Conservation (phyloP, 2,329 filamentous ascomycete species). For the Pseudocercospora cruenta region DNA sequence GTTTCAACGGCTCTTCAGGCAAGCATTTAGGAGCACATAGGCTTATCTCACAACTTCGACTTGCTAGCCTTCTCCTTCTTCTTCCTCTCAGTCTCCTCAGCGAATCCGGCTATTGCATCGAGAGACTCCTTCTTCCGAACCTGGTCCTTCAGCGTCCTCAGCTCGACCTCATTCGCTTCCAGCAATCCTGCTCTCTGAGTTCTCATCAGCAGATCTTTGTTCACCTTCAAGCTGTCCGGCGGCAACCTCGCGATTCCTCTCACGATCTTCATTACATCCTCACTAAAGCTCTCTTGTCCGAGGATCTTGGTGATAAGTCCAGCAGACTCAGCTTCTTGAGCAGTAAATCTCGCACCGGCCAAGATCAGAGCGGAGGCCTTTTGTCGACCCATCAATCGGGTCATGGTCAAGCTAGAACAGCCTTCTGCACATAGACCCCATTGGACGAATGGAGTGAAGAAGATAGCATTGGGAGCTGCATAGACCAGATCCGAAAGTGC, state of each 20-base stretch:
- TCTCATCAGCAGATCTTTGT: constrained; percentile 28
- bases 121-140: constrained; percentile 25
- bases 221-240: constrained; percentile 24
- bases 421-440: constrained; percentile 32
- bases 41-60: constrained; percentile 17
- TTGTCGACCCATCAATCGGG: constrained; percentile 28
- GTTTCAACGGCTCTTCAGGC: not conserved
- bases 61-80: constrained; percentile 22
- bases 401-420: constrained; percentile 26
- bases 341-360: constrained; percentile 24
- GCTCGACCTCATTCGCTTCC: constrained; percentile 26
- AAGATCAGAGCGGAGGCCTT: constrained; percentile 30
- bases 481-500: constrained; percentile 31
- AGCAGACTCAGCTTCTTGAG: constrained; percentile 24
- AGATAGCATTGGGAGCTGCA: constrained; percentile 24
- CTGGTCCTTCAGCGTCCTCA: constrained; percentile 25
- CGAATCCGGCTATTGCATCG: constrained; percentile 26
- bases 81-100: constrained; percentile 29
- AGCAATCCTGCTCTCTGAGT: constrained; percentile 25
- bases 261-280: constrained; percentile 27
- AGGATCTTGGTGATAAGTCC: constrained; percentile 29
- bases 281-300: constrained; percentile 22
- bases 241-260: constrained; percentile 28
- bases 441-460: constrained; percentile 34
- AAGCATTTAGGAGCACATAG: not conserved